Evolutionary conservation across 257 asterid genomes (phyloP).

Genomic region (Nicotiana tomentosiformis): DNA sequence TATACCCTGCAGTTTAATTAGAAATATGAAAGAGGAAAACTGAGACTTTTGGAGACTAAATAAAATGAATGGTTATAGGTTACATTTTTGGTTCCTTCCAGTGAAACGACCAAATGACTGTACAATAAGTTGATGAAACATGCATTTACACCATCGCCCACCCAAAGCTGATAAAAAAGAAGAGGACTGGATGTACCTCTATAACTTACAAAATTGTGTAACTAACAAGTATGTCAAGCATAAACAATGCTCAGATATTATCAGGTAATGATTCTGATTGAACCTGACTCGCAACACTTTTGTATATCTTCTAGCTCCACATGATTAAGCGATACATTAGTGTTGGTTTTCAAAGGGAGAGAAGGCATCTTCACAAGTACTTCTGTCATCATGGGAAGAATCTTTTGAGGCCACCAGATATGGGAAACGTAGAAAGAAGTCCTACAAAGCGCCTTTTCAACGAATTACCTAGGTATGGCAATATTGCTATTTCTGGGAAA

Average conservation of each 20-base stretch:
- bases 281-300: not conserved
- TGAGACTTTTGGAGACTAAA: not conserved
- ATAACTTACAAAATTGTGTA: not conserved
- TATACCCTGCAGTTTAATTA: not conserved
- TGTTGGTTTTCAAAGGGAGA: not conserved
- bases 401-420: conserved; percentile 6
- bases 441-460: conserved; percentile 10
- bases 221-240: not conserved
- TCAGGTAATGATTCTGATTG: not conserved
- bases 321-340: not conserved
- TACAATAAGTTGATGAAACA: not conserved
- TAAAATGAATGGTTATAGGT: not conserved
- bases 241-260: not conserved
- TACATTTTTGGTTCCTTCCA: not conserved
- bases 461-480: conserved; percentile 7
- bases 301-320: not conserved
- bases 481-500: not conserved
- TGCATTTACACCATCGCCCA: not conserved
- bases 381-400: not conserved
- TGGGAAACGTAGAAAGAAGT: not conserved
- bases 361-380: not conserved
- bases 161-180: not conserved
- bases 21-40: not conserved
- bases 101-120: not conserved
- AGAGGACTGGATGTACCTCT: not conserved